These are phyloP conservation scores for Apiospora arundinis DNA, from an alignment of 2,329 filamentous ascomycete species.

Conservation along the genomic window DNA sequence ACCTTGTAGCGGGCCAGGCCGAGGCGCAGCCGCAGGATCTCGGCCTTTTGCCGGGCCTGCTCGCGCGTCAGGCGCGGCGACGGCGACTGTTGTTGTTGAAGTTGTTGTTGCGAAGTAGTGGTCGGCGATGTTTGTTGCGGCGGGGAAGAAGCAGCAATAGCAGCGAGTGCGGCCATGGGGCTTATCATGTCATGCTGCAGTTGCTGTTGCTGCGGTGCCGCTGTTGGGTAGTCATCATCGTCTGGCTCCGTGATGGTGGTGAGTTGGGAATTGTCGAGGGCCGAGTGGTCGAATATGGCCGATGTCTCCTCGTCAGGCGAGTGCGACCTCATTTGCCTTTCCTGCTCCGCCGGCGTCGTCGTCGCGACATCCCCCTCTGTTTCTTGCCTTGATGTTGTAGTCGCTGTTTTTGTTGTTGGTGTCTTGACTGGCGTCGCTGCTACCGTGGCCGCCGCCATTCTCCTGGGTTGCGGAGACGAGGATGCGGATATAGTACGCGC, in stretches of 20 bases:
- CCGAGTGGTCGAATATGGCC: constrained; percentile 58
- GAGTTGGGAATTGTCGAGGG: constrained; percentile 44
- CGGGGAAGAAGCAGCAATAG: neutral
- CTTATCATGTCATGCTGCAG: neutral
- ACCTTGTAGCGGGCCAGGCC: constrained; percentile 78
- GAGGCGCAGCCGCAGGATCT: constrained; percentile 72
- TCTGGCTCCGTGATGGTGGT: constrained; percentile 60
- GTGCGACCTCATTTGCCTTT: constrained; percentile 28
- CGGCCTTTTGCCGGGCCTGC: constrained; percentile 65
- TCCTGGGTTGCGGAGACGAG: constrained; percentile 1
- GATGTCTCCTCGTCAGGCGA: constrained; percentile 51
- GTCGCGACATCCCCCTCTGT: neutral
- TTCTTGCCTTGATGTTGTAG: neutral
- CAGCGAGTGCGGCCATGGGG: constrained; percentile 18
- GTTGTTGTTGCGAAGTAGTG: neutral
- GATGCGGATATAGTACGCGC: neutral
- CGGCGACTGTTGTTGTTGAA: constrained; percentile 29
- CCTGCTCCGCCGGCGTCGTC: neutral
- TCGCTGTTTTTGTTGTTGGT: neutral
- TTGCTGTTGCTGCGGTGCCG: constrained; percentile 6
- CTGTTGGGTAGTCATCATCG: neutral
- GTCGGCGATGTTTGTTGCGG: neutral
- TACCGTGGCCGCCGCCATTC: neutral
- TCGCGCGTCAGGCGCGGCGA: constrained; percentile 52
- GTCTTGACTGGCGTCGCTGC: neutral